Conservation (phyloP, 257 asterid species). For the Plectranthus barbatus region DNA sequence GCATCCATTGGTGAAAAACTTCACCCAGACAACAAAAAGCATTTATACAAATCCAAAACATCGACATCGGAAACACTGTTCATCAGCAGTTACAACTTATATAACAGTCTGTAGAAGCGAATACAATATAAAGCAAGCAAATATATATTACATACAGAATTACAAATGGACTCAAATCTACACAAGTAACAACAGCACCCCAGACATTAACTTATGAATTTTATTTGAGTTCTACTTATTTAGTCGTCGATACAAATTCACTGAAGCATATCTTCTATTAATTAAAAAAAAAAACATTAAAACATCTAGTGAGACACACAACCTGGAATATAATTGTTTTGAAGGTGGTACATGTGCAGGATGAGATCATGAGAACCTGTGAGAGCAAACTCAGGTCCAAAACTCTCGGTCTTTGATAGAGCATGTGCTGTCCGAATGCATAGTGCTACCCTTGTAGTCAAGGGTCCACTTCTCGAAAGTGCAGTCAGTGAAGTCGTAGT, state of each 20-base stretch:
- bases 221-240: background rate
- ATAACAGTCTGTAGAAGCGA: background rate
- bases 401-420: slow-evolving; percentile 54
- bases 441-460: slow-evolving; percentile 31
- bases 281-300: no score
- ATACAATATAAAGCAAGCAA: background rate
- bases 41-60: no score
- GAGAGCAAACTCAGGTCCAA: slow-evolving; percentile 49
- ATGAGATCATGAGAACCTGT: no score
- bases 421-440: slow-evolving; percentile 26
- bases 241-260: background rate
- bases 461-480: slow-evolving; percentile 92
- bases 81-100: background rate
- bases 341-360: background rate
- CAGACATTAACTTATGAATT: background rate
- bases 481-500: slow-evolving; percentile 81
- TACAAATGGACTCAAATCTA: background rate
- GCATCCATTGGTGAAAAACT: no score
- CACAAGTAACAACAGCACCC: background rate
- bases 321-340: background rate
- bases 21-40: no score
- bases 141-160: background rate
- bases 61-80: no score
- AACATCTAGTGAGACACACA: background rate
- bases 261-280: no score